Conservation (phyloP, 306 rosid genomes). For the Inga oerstediana region DNA sequence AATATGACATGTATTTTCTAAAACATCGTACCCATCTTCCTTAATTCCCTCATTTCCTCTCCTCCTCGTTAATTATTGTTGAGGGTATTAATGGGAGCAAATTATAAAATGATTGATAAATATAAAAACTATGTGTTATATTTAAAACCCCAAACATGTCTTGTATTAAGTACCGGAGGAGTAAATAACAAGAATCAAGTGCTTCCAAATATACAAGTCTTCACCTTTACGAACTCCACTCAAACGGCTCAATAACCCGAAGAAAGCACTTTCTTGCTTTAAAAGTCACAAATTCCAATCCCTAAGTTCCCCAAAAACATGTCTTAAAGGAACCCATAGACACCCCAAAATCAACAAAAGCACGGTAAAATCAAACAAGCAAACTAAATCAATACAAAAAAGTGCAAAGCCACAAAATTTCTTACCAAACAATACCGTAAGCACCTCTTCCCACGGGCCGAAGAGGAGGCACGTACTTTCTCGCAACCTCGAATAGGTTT, state of each 20-base stretch:
- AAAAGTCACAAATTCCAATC: slow-evolving; percentile 13
- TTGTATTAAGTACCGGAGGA: background rate
- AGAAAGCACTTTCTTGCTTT: slow-evolving; percentile 28
- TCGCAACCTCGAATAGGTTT: slow-evolving; percentile 79
- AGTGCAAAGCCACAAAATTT: slow-evolving; percentile 8
- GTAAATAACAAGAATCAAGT: background rate
- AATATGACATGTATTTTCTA: too few relatives aligned
- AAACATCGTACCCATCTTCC: too few relatives aligned
- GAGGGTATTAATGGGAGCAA: too few relatives aligned
- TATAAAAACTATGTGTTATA: too few relatives aligned
- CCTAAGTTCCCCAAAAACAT: background rate
- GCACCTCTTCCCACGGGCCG: slow-evolving; percentile 97
- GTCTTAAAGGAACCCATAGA: slow-evolving; percentile 6
- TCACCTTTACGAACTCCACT: slow-evolving; percentile 16
- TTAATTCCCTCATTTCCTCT: too few relatives aligned
- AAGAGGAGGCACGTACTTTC: slow-evolving; percentile 87
- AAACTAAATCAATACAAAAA: slow-evolving; percentile 10
- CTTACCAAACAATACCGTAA: slow-evolving; percentile 92
- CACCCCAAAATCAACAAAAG: slow-evolving; percentile 29
- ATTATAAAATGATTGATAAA: too few relatives aligned
- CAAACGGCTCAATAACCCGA: slow-evolving; percentile 11
- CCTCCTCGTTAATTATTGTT: too few relatives aligned
- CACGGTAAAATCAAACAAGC: background rate
- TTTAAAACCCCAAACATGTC: too few relatives aligned
- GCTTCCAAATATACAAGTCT: slow-evolving; percentile 14